Conservation (phyloP, 2,329 filamentous ascomycete genomes). For the Calonectria hawksworthii region DNA sequence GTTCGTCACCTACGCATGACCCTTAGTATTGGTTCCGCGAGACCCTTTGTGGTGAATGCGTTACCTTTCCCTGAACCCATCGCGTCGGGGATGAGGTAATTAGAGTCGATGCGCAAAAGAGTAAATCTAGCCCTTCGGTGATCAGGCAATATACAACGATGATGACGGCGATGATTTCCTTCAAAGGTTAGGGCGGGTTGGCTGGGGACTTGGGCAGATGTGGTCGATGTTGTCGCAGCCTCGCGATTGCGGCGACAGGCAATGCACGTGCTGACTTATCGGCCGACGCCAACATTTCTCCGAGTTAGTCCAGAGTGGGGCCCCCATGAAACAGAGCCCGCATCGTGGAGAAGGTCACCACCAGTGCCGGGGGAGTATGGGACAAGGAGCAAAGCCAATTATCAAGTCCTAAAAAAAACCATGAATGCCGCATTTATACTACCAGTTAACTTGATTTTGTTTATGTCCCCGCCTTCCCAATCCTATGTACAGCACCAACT, state of each 20-base stretch:
- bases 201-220: slow-evolving; percentile 31
- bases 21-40: slow-evolving; percentile 33
- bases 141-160: not conserved
- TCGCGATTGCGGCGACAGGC: slow-evolving; percentile 36
- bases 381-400: not conserved
- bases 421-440: not conserved
- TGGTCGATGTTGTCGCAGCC: slow-evolving; percentile 34
- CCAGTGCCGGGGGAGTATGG: not conserved
- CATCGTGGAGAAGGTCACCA: not conserved
- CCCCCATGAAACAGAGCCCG: not conserved
- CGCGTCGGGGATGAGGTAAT: not conserved
- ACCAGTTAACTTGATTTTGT: not conserved
- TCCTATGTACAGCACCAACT: not conserved
- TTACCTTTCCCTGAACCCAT: slow-evolving; percentile 50
- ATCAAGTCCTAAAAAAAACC: not conserved
- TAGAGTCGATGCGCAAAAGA: not conserved
- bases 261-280: slow-evolving; percentile 41
- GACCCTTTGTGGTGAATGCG: slow-evolving; percentile 29
- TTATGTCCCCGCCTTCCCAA: not conserved
- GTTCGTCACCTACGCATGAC: slow-evolving; percentile 62
- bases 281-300: slow-evolving; percentile 40
- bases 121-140: not conserved
- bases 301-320: slow-evolving; percentile 17
- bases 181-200: slow-evolving; percentile 20
- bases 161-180: slow-evolving; percentile 24